Conservation (phyloP, 2,329 filamentous ascomycete genomes). For the Ophiognomonia clavigignenti-juglandacearum region DNA sequence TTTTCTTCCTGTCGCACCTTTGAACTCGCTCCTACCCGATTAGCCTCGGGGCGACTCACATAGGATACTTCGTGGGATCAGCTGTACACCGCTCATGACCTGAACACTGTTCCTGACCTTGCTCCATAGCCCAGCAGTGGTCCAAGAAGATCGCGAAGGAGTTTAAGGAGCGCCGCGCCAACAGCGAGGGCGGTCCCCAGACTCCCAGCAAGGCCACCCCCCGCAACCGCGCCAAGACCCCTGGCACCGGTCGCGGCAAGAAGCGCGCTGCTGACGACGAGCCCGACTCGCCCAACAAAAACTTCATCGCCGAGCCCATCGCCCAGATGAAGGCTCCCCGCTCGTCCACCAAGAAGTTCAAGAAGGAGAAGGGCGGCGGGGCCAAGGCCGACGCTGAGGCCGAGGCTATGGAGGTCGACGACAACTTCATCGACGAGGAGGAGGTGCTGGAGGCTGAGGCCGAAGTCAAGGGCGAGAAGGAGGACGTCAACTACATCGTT, state of each 20-base stretch:
- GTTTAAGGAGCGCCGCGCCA: constrained; percentile 12
- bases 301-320: constrained; percentile 1
- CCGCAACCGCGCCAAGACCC: constrained; percentile 5
- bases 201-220: constrained; percentile 8
- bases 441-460: constrained; percentile 2
- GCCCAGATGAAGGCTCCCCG: constrained; percentile 17
- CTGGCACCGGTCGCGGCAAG: constrained; percentile 1
- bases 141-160: constrained; percentile 9
- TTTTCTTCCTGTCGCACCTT: not conserved
- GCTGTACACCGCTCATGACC: not conserved
- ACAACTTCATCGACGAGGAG: not conserved
- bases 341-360: constrained; percentile 1
- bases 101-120: too few species aligned
- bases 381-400: constrained; percentile 6
- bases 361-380: constrained; percentile 12
- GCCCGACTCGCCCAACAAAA: too few species aligned
- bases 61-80: not conserved
- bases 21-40: not conserved
- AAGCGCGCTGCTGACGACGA: constrained; percentile 2
- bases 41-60: not conserved
- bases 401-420: constrained; percentile 11
- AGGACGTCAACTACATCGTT: not conserved
- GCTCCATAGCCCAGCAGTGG: constrained; percentile 11
- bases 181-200: not conserved
- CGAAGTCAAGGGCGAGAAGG: constrained; percentile 16